phyloP scores from a whole-genome alignment of 192 early-diverging fungal species.

The Backusella liffmaniae region DNA sequence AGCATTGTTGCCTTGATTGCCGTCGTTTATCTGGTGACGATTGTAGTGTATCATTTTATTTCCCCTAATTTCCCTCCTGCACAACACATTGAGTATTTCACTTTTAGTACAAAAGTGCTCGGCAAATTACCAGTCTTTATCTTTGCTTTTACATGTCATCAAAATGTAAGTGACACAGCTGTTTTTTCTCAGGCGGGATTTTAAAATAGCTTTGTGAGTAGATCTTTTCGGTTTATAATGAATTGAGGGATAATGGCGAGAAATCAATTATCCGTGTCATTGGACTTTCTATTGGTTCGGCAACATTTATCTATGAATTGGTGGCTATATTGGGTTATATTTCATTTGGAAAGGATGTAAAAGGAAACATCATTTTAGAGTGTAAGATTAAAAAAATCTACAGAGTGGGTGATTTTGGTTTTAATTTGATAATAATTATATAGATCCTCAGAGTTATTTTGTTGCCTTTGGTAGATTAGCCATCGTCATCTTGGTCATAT shows the following conservation, averaged over 20 bases:
- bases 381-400: constrained; percentile 51
- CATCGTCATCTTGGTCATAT: constrained; percentile 84
- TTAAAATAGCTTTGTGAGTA: constrained; percentile 32
- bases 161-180: constrained; percentile 68
- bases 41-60: constrained; percentile 79
- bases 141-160: constrained; percentile 99
- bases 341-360: constrained; percentile 82
- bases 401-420: background rate
- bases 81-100: constrained; percentile 59
- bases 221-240: constrained; percentile 96
- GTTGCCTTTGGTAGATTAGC: constrained; percentile 86
- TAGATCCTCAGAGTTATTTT: constrained; percentile 64
- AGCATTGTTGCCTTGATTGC: constrained; percentile 83
- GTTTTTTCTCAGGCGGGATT: background rate
- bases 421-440: background rate
- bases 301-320: constrained; percentile 76
- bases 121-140: constrained; percentile 92
- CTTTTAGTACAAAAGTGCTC: constrained; percentile 64
- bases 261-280: constrained; percentile 69
- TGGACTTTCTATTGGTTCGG: constrained; percentile 69
- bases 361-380: constrained; percentile 79
- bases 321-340: constrained; percentile 92
- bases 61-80: constrained; percentile 53
- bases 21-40: constrained; percentile 81
- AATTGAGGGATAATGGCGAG: constrained; percentile 82